Base-by-base conservation (phyloP, 495 filamentous ascomycete genomes). In the Podospora anserina region DNA sequence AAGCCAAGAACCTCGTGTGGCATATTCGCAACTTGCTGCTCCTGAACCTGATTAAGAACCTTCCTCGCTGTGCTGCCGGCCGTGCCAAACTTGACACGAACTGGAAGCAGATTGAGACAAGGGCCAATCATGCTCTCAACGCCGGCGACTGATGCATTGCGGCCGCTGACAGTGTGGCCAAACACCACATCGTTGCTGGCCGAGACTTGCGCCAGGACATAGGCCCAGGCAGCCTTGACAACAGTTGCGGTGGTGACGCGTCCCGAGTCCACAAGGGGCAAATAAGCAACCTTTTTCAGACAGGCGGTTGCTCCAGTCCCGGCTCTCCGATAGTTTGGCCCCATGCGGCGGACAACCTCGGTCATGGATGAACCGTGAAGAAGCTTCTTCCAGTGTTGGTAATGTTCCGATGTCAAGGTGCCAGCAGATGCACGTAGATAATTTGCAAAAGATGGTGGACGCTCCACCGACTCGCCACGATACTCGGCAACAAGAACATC, bases 41-140 rank as follows among this genome's bases (percentile, higher is more conserved):
- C 81, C 68, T 89, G 87, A 39, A 88, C 78, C 54, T 79, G 84
- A 16, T 78, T 79, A 66, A 88, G 82, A 5, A 89, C 79, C 23
- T 87, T 81, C 5, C 61, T 56, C 16, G 68, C 74, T n/a, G 69
- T 72, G 4, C 57, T 11, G 26, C 13, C 34, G 11, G 68, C 30
- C 5, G 4, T 55, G 16, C 76, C 70, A 66, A 88, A 82, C 13
- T 78, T 77, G 19, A 89, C 83, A 7, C 87, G 80, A 0, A 89
- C 83, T 0, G 87, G 87, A 2, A 89, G 75, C 18, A 88, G 79
- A 69, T 89, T 89, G 65, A 89, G 76, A 70, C 87, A 90, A 5
- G 75, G 72, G 20, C 77, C 77, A 19, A 78, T 60, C 65, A 77
- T 85, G 68, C 75, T 81, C 32, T 85, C 86, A 23, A 88, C 78